Base-by-base conservation (phyloP, 108 stramenopile species). In the Nitzschia palea region DNA sequence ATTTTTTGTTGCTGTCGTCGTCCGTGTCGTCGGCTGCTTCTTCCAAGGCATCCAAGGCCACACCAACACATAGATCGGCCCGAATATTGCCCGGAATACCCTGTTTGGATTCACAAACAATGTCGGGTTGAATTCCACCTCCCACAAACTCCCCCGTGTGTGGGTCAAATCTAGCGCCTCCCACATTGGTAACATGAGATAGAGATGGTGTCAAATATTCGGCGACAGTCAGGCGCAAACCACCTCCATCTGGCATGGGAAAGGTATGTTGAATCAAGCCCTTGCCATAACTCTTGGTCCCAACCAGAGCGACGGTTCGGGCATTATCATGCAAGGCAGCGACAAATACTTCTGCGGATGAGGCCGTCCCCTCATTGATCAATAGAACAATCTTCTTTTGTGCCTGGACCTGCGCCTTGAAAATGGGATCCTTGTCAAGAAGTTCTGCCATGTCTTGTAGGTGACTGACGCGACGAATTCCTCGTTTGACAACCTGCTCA, bases 161-260 rank as follows among this genome's bases (percentile, higher is more conserved):
- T 31, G 28, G 62, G 51, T 86, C 83, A 43, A 66, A 89, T 26
- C 55, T 55, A 1, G 85, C 86, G 18, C 62, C 68, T 48, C 87
- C 87, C n/a, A 87, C 85, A 35, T 77, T 82, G 9, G 91, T 88
- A 8, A 94, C 86, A 80, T 94, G 93, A 20, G 76, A 65, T 23
- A 91, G 65, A 17, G 80, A 57, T 12, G 93, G 93, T 0, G 86
- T 89, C 48, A 94, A 67, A 61, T 87, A 91, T 59, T 94, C 93
- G 12, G 89, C 90, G 26, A 94, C 86, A 25, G 93, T 94, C 45
- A 94, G 65, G 33, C 86, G 73, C 36, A 94, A 68, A 1, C 85
- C 93, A 23, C 90, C 93, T 18, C 93, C 93, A 65, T 94, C 93
- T 2, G 88, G 91, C 82, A 89, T 81, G 3, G 91, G 91, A 67